Percentiles rank a stretch among this genome's conserved stretches.
These are phyloP conservation scores for Coniferiporia weirii DNA, from an alignment of 1,284 basidiomycete species.

Conservation along the genomic window DNA sequence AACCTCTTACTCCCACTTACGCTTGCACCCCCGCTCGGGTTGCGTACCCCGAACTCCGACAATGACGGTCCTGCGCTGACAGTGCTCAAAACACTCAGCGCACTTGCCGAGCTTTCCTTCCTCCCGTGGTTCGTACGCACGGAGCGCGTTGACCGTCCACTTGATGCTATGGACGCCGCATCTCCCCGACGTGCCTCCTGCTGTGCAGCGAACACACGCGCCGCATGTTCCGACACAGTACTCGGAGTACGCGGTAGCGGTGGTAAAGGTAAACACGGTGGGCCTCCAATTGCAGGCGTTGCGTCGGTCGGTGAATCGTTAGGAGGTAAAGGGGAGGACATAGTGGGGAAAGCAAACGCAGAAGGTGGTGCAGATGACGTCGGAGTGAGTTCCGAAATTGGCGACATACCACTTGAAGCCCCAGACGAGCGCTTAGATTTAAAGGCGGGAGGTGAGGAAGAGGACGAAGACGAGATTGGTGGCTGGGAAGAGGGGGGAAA, in stretches of 20 bases:
- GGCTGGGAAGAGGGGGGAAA: not conserved
- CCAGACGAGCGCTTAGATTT: not conserved
- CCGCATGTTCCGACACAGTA: not conserved
- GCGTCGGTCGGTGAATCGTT: not conserved
- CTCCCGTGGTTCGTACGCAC: not conserved
- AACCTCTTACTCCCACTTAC: not conserved
- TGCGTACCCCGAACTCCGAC: conserved; percentile 1
- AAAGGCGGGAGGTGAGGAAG: not conserved
- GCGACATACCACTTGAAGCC: not conserved
- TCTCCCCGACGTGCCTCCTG: not conserved
- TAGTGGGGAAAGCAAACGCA: not conserved
- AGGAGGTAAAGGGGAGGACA: not conserved
- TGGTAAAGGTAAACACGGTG: conserved; percentile 6
- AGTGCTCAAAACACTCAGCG: not conserved
- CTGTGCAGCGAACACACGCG: not conserved
- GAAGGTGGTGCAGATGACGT: not conserved
- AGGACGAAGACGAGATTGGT: not conserved
- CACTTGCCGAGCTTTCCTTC: conserved; percentile 6
- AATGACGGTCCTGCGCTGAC: conserved; percentile 1
- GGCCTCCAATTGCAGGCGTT: conserved; percentile 1
- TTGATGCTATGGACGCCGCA: not conserved
- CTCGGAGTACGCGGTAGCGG: conserved; percentile 3
- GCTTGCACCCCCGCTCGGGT: not conserved
- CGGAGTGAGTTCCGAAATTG: not conserved
- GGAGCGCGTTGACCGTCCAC: not conserved